phyloP scores from a whole-genome alignment of 805 yeast genomes.

The Candida lessepsii region DNA sequence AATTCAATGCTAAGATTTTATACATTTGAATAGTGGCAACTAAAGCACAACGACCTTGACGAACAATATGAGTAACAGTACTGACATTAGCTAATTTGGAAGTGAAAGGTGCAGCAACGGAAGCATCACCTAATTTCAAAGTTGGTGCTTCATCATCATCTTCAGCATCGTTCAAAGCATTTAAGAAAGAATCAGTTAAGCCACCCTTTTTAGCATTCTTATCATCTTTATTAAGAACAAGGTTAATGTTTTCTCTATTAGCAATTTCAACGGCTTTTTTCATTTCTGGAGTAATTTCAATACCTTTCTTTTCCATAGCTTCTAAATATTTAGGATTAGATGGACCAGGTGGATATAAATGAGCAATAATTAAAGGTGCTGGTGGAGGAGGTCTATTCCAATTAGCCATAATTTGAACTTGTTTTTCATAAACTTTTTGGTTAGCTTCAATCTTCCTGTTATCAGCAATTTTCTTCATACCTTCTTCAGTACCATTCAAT shows the following conservation, averaged over 20 bases:
- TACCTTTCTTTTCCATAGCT: conserved; percentile 84
- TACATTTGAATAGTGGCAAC: conserved; percentile 99
- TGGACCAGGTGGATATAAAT: conserved; percentile 94
- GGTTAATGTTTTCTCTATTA: conserved; percentile 31
- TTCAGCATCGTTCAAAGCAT: conserved; percentile 51
- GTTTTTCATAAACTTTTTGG: conserved; percentile 76
- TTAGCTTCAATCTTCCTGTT: conserved; percentile 64
- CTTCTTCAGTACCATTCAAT: conserved; percentile 93
- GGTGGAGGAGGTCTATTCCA: conserved; percentile 87
- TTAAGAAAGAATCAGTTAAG: conserved; percentile 63
- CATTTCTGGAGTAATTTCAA: conserved; percentile 73
- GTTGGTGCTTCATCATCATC: conserved; percentile 87
- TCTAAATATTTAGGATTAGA: conserved; percentile 81
- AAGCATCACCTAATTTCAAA: conserved; percentile 95
- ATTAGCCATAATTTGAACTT: conserved; percentile 68
- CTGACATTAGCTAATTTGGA: conserved; percentile 90
- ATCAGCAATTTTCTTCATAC: conserved; percentile 85
- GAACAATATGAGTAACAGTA: conserved; percentile 87
- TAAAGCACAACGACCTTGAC: conserved; percentile 97
- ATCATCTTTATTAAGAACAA: conserved; percentile 22
- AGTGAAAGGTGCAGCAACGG: conserved; percentile 98
- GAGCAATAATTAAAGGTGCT: conserved; percentile 86
- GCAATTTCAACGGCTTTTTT: conserved; percentile 58
- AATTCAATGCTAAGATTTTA: conserved; percentile 93
- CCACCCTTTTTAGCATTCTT: conserved; percentile 27